Conservation (phyloP, 176 grass and related monocot genomes). For the Zoysia japonica region DNA sequence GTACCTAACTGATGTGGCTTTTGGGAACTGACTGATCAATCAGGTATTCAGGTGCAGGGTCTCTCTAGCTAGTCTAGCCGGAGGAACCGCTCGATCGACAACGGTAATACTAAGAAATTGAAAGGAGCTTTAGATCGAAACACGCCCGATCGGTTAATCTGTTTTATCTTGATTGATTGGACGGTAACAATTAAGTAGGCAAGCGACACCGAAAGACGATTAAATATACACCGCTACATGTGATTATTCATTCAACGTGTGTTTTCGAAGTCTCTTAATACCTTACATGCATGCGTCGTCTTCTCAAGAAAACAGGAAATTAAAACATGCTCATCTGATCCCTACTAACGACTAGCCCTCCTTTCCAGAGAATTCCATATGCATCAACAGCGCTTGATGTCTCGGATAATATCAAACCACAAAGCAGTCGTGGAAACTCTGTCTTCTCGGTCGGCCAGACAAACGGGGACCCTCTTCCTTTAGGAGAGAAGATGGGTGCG, state of each 20-base stretch:
- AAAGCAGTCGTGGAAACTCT: conserved; percentile 10
- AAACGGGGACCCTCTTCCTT: conserved; percentile 34
- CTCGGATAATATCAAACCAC: conserved; percentile 40
- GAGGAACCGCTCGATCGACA: too few relatives aligned
- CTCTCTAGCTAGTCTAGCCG: background rate
- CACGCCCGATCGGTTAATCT: background rate
- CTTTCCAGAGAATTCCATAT: conserved; percentile 47
- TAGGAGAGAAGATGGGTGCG: background rate
- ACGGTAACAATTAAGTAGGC: background rate
- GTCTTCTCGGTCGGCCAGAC: background rate
- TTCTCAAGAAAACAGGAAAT: too few relatives aligned
- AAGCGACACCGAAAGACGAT: background rate
- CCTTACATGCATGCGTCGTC: too few relatives aligned
- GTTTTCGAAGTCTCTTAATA: too few relatives aligned
- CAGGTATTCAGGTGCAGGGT: background rate
- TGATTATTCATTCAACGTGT: too few relatives aligned
- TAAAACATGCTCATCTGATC: too few relatives aligned
- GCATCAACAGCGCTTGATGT: conserved; percentile 8
- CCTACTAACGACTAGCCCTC: background rate
- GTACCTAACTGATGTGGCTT: conserved; percentile 44
- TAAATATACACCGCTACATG: background rate
- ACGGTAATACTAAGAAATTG: too few relatives aligned
- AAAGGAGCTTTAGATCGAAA: too few relatives aligned
- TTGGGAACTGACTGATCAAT: conserved; percentile 41
- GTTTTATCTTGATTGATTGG: conserved; percentile 23